Base-by-base conservation (phyloP, 208 protist genomes). In the Herpetomonas samuelpessoai region DNA sequence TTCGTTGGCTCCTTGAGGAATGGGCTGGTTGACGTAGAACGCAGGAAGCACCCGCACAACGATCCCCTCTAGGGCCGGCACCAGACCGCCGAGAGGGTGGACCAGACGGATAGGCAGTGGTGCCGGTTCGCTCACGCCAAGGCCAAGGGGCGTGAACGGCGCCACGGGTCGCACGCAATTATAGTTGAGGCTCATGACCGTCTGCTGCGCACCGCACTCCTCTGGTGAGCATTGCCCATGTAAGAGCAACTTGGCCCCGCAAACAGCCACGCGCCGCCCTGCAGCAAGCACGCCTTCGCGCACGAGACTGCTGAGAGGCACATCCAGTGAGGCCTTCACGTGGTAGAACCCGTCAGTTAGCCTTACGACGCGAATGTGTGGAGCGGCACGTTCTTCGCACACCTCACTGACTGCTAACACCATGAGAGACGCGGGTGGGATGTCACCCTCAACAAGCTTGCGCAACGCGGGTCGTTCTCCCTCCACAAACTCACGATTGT, bases 291-390 rank as follows among this genome's bases (percentile, higher is more conserved):
- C 77, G 10, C 81, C 81, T 26, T 91, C 70, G 7, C 83, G 79
- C 9, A 90, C 31, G 0, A 92, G 51, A 50, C 79, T 79, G 44
- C 76, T 86, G 16, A 95, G 69, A n/a, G 83, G 85, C 1, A 92
- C 29, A 54, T 95, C 88, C 39, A 90, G 70, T 44, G 78, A 60
- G 14, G 65, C 76, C 49, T 74, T 72, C 12, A 90, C 35, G 31
- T 89, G 75, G 60, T 95, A 95, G 38, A 71, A 76, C 27, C 88
- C 88, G 47, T 95, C 88, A 16, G 59, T 87, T 4, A 95, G 45
- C 16, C 63, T 69, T n/a, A 86, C 70, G 12, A 81, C 57, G 46
- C 71, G 70, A 22, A 65, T 86, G 64, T 95, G 88, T 0, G 79
- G 79, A 0, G 69, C 58, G 44, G 62, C 41, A 26, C 74, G 71